Evolutionary conservation across 2,329 filamentous ascomycete species (phyloP), one percentile per base, ranked within the genome.

Genomic region (Byssothecium circinans): DNA sequence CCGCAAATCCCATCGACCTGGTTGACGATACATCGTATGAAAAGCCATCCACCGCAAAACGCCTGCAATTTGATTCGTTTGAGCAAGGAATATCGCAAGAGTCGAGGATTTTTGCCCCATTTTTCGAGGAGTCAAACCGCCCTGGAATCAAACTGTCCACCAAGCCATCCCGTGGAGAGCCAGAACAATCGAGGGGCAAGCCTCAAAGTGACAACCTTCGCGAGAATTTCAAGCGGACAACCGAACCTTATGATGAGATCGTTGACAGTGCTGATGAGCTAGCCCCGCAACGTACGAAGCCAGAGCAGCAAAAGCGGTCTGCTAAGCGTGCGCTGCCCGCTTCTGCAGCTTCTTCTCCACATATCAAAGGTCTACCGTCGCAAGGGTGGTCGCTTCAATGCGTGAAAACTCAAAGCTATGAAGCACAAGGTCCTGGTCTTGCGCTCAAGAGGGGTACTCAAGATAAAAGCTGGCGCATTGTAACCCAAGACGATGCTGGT

Each of bases 241-340:
- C 49, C n/a, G 19, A 8, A 18, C 15, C 2, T 15, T 2, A 8
- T 7, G 40, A 42, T 2, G 27, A 20, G 4, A 15, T 33, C 27
- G 38, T 43, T n/a, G 43, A 46, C 8, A 57, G 48, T 19, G 47
- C 52, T 11, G 60, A 64, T 35, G 58, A 64, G 32, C 47, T 66
- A 15, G 53, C 54, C 17, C 47, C 27, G 11, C n/a, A 29, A 22
- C 36, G 14, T 7, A 50, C 14, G n/a, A 18, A 14, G 2, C n/a
- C 11, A 4, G 34, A 30, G 11, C 37, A 25, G 11, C 29, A 8
- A 17, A 33, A 33, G 10, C 47, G 46, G 4, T 41, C 38, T 11
- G 30, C 41, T 2, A 60, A 49, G 27, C 14, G 33, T 11, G 30
- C 20, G n/a, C 43, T 44, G 14, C 20, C 25, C 14, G 39, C 32